Evolutionary conservation across 257 asterid genomes (phyloP).

Genomic region (Solanum virginianum): DNA sequence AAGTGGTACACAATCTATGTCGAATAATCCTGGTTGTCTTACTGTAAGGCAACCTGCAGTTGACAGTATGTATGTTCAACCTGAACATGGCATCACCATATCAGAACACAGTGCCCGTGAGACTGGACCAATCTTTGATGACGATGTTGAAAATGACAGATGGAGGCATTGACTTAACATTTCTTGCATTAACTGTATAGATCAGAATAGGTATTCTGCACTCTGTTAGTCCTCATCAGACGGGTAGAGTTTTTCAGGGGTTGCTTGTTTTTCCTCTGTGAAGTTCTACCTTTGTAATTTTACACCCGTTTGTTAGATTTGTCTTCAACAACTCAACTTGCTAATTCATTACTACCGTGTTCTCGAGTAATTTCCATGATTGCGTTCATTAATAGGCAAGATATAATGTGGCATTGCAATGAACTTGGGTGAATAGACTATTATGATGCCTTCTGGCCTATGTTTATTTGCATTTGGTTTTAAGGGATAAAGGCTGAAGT

Average conservation of each 20-base stretch:
- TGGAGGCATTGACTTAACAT: conserved; percentile 18
- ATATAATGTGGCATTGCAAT: not conserved
- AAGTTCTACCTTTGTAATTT: not conserved
- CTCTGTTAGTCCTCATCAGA: not conserved
- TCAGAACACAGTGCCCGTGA: conserved; percentile 7
- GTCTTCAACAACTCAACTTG: not conserved
- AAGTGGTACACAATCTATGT: conserved; percentile 20
- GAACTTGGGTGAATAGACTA: not conserved
- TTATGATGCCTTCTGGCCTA: not conserved
- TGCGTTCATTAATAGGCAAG: not conserved
- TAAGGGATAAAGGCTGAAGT: not conserved
- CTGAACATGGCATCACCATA: conserved; percentile 6
- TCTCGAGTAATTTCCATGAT: not conserved
- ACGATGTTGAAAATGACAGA: conserved; percentile 23
- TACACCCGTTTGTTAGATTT: not conserved
- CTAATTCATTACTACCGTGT: not conserved
- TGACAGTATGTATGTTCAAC: conserved; percentile 26
- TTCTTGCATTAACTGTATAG: conserved; percentile 1
- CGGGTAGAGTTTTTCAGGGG: not conserved
- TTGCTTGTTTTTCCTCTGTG: not conserved
- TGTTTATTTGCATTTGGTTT: not conserved
- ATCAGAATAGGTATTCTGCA: not conserved
- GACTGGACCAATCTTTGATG: conserved; percentile 22
- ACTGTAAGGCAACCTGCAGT: conserved; percentile 27
- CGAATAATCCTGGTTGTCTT: conserved; percentile 17